Conservation (phyloP, 768 basidiomycete species). For the Leccinum obscurum region DNA sequence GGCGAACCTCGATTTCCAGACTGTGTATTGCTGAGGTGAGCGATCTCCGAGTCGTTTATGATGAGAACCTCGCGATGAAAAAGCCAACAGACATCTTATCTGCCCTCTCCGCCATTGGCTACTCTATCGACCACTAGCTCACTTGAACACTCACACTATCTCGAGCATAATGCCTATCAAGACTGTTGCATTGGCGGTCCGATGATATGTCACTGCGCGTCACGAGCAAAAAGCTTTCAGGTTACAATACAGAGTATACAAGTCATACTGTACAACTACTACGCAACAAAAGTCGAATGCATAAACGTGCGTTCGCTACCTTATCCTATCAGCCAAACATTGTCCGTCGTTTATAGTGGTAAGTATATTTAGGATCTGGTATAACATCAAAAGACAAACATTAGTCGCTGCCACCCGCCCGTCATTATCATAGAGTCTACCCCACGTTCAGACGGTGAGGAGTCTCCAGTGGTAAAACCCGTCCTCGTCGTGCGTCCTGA, state of each 20-base stretch:
- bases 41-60: background rate
- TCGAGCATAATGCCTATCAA: background rate
- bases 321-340: background rate
- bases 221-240: background rate
- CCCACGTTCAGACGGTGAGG: constrained; percentile 19
- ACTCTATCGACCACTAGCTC: background rate
- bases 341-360: background rate
- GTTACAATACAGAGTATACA: background rate
- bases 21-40: constrained; percentile 32
- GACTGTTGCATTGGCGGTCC: background rate
- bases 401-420: background rate
- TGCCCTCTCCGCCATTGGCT: background rate
- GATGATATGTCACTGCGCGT: background rate
- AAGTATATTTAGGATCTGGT: background rate
- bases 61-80: background rate
- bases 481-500: constrained; percentile 31
- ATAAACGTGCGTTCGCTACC: background rate
- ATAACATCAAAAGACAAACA: background rate
- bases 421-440: background rate
- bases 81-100: background rate
- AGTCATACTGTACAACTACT: background rate
- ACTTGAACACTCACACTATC: background rate
- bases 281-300: background rate
- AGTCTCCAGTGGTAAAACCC: constrained; percentile 32
- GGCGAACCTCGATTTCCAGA: constrained; percentile 40